Conservation (phyloP, 805 yeast genomes). For the Nakazawaea sp. region DNA sequence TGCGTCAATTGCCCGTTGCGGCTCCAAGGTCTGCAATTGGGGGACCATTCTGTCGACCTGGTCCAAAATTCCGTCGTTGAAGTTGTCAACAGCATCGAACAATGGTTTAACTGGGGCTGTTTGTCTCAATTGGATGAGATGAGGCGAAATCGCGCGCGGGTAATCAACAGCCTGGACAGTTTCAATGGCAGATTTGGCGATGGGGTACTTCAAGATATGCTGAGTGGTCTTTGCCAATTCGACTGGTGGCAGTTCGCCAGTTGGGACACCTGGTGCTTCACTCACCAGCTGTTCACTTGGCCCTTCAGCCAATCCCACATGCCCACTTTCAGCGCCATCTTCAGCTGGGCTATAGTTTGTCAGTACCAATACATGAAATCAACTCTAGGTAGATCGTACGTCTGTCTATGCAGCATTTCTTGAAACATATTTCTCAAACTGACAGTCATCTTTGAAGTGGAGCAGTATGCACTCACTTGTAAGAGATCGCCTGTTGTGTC, state of each 20-base stretch:
- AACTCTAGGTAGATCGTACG: too few species aligned
- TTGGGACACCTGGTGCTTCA: too few species aligned
- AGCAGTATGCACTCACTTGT: too few species aligned
- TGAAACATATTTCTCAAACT: too few species aligned
- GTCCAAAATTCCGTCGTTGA: constrained; percentile 48
- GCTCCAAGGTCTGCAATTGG: constrained; percentile 45
- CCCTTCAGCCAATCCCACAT: not conserved
- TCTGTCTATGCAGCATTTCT: too few species aligned
- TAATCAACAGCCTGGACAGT: constrained; percentile 16
- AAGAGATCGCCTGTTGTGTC: too few species aligned
- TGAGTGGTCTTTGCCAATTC: constrained; percentile 12
- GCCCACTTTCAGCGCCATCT: not conserved
- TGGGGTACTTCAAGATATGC: constrained; percentile 20
- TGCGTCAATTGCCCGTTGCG: constrained; percentile 39
- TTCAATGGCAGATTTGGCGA: constrained; percentile 15
- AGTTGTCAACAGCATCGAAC: constrained; percentile 40
- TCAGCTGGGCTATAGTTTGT: too few species aligned
- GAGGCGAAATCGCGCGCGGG: constrained; percentile 16
- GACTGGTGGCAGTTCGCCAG: too few species aligned
- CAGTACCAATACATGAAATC: too few species aligned
- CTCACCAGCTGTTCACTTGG: not conserved
- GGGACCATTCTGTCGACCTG: constrained; percentile 57
- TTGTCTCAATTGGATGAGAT: constrained; percentile 16
- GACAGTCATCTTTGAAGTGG: too few species aligned
- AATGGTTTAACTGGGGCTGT: constrained; percentile 35